Evolutionary conservation across 1,284 basidiomycete species (phyloP).

Genomic region (Baeospora myosura): DNA sequence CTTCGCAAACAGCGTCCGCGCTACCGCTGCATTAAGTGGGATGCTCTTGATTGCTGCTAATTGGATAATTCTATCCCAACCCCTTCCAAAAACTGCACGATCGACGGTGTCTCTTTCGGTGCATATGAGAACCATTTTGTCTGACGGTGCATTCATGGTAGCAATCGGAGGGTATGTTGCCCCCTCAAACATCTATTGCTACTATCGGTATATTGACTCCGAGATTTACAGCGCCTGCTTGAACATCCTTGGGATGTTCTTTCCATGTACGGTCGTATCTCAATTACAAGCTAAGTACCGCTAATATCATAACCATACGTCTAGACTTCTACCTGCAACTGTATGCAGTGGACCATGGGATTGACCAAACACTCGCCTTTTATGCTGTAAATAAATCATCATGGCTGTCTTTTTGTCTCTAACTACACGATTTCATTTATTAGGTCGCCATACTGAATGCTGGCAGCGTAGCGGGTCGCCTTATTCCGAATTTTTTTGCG

Average conservation of each 20-base stretch:
- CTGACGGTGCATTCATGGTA: too few relatives aligned
- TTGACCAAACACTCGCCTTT: slow-evolving; percentile 34
- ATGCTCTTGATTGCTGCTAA: slow-evolving; percentile 33
- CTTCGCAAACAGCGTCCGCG: slow-evolving; percentile 35
- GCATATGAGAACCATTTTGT: too few relatives aligned
- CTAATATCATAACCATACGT: too few relatives aligned
- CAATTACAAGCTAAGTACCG: too few relatives aligned
- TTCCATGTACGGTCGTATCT: too few relatives aligned
- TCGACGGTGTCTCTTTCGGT: too few relatives aligned
- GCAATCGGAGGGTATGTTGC: too few relatives aligned
- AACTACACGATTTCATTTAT: neutral
- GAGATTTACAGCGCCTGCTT: slow-evolving; percentile 31
- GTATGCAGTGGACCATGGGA: slow-evolving; percentile 36
- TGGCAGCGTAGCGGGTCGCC: too few relatives aligned
- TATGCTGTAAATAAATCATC: slow-evolving; percentile 28
- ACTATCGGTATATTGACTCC: too few relatives aligned
- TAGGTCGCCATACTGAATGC: too few relatives aligned
- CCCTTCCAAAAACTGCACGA: too few relatives aligned
- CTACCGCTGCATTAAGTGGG: slow-evolving; percentile 29
- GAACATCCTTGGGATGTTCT: slow-evolving; percentile 39
- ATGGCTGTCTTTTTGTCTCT: neutral
- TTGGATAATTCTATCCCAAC: slow-evolving; percentile 30
- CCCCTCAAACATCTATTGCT: too few relatives aligned
- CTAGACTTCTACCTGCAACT: slow-evolving; percentile 54
- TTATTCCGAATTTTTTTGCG: slow-evolving; percentile 42